Evolutionary conservation across 108 stramenopile genomes (phyloP).

Genomic region (Nannochloropsis granulata): DNA sequence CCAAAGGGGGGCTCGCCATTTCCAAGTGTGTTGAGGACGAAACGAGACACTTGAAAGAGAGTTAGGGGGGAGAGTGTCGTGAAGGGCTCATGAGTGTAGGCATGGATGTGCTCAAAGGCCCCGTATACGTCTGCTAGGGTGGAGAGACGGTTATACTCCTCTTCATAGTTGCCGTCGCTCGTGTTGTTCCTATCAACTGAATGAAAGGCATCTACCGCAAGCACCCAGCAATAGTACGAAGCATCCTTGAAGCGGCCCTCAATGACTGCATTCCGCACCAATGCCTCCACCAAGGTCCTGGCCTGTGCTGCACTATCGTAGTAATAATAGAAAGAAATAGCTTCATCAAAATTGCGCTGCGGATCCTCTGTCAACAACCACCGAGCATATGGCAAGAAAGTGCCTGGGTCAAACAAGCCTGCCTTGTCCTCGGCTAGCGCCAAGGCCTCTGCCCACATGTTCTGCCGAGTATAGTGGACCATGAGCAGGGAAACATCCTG

Average conservation of each 20-base stretch:
- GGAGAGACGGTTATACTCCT: neutral
- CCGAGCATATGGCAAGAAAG: neutral
- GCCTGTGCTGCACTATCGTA: neutral
- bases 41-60: neutral
- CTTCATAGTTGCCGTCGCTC: neutral
- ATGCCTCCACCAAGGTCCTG: neutral
- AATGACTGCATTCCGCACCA: neutral
- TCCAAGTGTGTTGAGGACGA: neutral
- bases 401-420: neutral
- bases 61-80: neutral
- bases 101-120: neutral
- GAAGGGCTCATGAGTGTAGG: neutral
- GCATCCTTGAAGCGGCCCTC: neutral
- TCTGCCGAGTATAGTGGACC: neutral
- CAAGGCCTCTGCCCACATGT: neutral
- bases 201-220: neutral
- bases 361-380: neutral
- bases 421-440: neutral
- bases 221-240: neutral
- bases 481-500: neutral
- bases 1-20: neutral
- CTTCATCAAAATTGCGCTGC: neutral
- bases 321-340: neutral
- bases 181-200: neutral
- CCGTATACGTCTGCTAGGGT: neutral